phyloP scores from a whole-genome alignment of 1,284 basidiomycete genomes.

The Apiotrichum akiyoshidainum region DNA sequence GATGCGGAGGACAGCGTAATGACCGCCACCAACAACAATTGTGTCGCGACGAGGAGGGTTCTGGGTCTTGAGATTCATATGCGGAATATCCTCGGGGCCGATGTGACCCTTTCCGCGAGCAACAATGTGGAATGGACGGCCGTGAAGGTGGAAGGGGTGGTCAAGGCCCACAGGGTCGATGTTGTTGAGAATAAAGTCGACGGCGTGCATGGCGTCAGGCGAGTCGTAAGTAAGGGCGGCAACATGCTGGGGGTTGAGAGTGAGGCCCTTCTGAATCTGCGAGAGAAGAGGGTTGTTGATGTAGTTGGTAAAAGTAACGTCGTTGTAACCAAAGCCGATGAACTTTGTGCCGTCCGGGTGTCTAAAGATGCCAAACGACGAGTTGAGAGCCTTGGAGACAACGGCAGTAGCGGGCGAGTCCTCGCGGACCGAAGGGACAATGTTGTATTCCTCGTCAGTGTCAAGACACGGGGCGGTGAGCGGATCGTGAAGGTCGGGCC shows the following conservation, averaged over 20 bases:
- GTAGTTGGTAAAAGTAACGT: slow-evolving; percentile 31
- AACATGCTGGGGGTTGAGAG: slow-evolving; percentile 19
- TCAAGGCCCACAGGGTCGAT: slow-evolving; percentile 30
- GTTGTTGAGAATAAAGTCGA: slow-evolving; percentile 45
- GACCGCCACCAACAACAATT: slow-evolving; percentile 34
- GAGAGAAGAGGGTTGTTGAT: slow-evolving; percentile 42
- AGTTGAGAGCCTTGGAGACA: slow-evolving; percentile 25
- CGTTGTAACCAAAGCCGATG: slow-evolving; percentile 36
- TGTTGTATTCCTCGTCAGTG: slow-evolving; percentile 26
- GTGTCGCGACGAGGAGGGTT: slow-evolving; percentile 50
- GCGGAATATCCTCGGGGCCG: slow-evolving; percentile 17
- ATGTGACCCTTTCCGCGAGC: slow-evolving; percentile 40
- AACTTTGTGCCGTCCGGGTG: slow-evolving; percentile 22
- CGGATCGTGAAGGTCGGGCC: slow-evolving; percentile 19
- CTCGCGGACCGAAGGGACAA: slow-evolving; percentile 33
- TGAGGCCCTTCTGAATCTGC: slow-evolving; percentile 24
- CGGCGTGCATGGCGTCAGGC: slow-evolving; percentile 15
- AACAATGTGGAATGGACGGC: slow-evolving; percentile 34
- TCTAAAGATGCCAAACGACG: slow-evolving; percentile 22
- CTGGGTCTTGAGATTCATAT: slow-evolving; percentile 25
- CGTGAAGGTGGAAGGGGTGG: slow-evolving; percentile 48
- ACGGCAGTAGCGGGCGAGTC: slow-evolving; percentile 21
- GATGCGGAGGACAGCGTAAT: slow-evolving; percentile 31
- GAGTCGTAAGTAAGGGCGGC: slow-evolving; percentile 26
- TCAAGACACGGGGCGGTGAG: slow-evolving; percentile 18